These are phyloP conservation scores for Pascua sp. DNA, from an alignment of 1,284 basidiomycete genomes.

Conservation along the genomic window DNA sequence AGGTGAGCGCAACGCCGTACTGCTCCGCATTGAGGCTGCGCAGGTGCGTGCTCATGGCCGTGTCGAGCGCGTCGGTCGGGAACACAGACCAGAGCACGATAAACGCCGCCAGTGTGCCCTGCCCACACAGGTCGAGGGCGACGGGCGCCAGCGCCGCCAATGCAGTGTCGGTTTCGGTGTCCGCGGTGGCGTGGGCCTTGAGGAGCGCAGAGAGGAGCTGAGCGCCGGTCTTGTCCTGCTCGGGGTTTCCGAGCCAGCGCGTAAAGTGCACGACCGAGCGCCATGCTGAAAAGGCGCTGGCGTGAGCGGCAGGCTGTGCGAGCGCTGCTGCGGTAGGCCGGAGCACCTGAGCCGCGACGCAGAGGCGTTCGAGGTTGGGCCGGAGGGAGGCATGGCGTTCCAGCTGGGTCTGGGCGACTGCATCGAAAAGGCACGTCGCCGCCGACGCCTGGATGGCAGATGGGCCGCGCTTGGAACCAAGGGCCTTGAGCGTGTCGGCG, in stretches of 20 bases:
- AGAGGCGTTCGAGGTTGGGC: no score
- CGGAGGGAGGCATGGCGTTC: no score
- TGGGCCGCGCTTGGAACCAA: no score
- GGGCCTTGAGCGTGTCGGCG: constrained; percentile 4
- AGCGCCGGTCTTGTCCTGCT: background rate
- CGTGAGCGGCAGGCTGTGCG: background rate
- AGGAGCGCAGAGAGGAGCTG: constrained; percentile 7
- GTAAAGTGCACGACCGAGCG: constrained; percentile 4
- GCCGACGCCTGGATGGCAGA: no score
- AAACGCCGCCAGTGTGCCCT: constrained; percentile 9
- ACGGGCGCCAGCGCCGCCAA: constrained; percentile 9
- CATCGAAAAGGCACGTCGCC: no score
- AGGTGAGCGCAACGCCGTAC: background rate
- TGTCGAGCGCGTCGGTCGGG: background rate
- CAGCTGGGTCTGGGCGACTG: no score
- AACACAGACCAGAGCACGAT: constrained; percentile 6
- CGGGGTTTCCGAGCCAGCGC: background rate
- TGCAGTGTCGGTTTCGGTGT: background rate
- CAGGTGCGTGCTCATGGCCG: background rate
- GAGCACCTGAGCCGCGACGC: no score
- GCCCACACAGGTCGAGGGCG: background rate
- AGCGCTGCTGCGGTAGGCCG: background rate
- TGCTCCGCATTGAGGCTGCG: background rate
- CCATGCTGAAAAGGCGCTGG: constrained; percentile 1
- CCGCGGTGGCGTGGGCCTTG: background rate